A percentile compares a stretch with the other conserved stretches of the same genome.
These are phyloP conservation scores for Pseudonitzschia pungens DNA, from an alignment of 108 stramenopile species.

Conservation along the genomic window DNA sequence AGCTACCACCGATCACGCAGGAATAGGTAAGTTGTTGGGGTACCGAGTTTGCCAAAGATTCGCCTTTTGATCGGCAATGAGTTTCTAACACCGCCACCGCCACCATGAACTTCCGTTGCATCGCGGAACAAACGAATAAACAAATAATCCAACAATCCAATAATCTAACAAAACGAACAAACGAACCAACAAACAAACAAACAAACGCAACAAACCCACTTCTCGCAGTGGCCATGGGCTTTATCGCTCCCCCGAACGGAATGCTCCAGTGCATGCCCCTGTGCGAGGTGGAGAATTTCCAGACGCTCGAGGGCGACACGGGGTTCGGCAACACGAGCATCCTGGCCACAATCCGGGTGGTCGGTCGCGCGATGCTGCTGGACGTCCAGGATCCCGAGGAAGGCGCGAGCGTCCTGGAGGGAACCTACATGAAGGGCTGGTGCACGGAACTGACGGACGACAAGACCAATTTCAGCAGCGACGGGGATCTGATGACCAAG, in stretches of 20 bases:
- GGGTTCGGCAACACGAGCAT: constrained; percentile 44
- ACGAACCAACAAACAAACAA: too few species aligned
- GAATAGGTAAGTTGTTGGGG: constrained; percentile 24
- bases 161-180: background rate
- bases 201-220: too few species aligned
- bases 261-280: constrained; percentile 75
- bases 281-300: constrained; percentile 80
- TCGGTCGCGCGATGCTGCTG: constrained; percentile 59
- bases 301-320: constrained; percentile 49
- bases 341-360: constrained; percentile 69
- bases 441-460: constrained; percentile 65
- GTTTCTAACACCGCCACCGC: too few species aligned
- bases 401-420: background rate
- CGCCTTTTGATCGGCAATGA: too few species aligned
- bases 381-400: constrained; percentile 58
- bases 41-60: background rate
- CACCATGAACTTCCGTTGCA: too few species aligned
- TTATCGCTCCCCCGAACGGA: constrained; percentile 48
- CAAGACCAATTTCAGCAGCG: constrained; percentile 51
- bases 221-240: constrained; percentile 68
- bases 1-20: constrained; percentile 57
- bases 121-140: background rate
- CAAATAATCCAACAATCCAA: too few species aligned
- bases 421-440: constrained; percentile 57
- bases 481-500: constrained; percentile 36